Conservation (phyloP, 1,139 yeast genomes). For the Scheffersomyces illinoinensis region DNA sequence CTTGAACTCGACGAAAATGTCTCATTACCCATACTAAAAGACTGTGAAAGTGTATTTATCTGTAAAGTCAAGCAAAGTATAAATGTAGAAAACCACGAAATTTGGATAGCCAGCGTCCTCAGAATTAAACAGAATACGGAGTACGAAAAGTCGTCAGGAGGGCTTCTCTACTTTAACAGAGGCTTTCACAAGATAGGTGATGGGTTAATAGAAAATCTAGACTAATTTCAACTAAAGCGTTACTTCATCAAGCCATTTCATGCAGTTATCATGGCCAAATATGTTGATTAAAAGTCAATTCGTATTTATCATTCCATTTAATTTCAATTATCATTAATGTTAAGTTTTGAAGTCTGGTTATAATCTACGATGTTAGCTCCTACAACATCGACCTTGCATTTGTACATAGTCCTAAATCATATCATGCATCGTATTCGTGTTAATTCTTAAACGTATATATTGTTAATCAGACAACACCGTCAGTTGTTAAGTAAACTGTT, state of each 20-base stretch:
- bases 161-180: conserved; percentile 65
- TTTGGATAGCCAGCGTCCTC: conserved; percentile 76
- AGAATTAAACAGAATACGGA: conserved; percentile 46
- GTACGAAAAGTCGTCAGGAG: conserved; percentile 45
- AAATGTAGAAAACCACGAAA: conserved; percentile 75
- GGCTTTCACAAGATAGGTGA: conserved; percentile 59
- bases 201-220: background rate
- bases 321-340: no score
- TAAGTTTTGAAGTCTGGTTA: background rate
- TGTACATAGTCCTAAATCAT: background rate
- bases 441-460: background rate
- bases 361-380: background rate
- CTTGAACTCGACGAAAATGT: conserved; percentile 18
- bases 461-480: background rate
- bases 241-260: background rate
- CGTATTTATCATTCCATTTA: no score
- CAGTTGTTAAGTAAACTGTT: conserved; percentile 4
- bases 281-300: no score
- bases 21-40: conserved; percentile 57
- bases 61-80: conserved; percentile 60
- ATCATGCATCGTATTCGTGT: background rate
- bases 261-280: no score
- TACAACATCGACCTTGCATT: background rate
- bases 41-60: conserved; percentile 63
- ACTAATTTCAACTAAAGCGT: background rate